Evolutionary conservation across 805 yeast genomes (phyloP).

Genomic region (Grigorovia yakushimaensis): DNA sequence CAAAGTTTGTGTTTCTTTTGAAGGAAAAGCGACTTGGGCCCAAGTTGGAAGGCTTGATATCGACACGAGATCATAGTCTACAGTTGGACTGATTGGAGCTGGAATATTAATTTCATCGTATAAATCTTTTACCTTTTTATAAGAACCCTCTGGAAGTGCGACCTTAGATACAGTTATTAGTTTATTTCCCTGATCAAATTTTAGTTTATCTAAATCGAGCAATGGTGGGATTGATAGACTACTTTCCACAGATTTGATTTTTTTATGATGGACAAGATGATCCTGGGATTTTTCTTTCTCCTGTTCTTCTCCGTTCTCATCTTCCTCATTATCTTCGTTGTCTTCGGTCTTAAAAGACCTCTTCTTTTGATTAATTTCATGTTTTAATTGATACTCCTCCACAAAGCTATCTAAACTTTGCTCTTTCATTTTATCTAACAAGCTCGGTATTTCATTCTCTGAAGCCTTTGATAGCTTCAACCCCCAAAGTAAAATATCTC

Average conservation of each 20-base stretch:
- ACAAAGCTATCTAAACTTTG: constrained; percentile 35
- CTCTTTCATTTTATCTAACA: constrained; percentile 37
- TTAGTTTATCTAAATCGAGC: constrained; percentile 54
- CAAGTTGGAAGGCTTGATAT: constrained; percentile 66
- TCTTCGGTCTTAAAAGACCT: neutral
- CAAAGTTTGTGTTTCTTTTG: constrained; percentile 51
- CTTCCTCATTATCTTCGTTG: too few relatives aligned
- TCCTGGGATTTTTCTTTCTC: neutral
- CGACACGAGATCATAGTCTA: constrained; percentile 37
- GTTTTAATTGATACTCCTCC: constrained; percentile 30
- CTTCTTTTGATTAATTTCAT: neutral
- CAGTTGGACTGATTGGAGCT: constrained; percentile 51
- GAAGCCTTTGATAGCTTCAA: constrained; percentile 34
- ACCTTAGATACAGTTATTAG: constrained; percentile 58
- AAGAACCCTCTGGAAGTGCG: constrained; percentile 74
- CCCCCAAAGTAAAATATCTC: constrained; percentile 46
- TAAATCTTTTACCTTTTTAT: constrained; percentile 55
- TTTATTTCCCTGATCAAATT: constrained; percentile 66
- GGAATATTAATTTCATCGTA: constrained; percentile 94
- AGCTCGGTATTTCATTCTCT: constrained; percentile 28
- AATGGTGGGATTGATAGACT: constrained; percentile 15
- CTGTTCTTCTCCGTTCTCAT: too few relatives aligned
- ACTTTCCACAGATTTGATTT: constrained; percentile 19
- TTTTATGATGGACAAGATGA: constrained; percentile 2
- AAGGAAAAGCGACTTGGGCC: constrained; percentile 71